These are phyloP conservation scores for Platanthera guangdongensis DNA, from an alignment of 106 monocot genomes.

Conservation along the genomic window DNA sequence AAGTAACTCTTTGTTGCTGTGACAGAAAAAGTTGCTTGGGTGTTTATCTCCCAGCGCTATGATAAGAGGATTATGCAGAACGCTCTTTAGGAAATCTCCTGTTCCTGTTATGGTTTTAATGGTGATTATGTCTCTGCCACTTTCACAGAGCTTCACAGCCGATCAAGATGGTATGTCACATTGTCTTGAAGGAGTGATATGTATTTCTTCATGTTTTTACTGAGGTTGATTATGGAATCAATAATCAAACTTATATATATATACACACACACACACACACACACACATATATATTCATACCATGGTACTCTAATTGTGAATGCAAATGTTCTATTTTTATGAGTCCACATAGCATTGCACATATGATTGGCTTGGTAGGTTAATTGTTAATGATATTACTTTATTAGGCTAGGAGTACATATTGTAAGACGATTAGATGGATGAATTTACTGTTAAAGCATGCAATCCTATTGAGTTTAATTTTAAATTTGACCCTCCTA, in stretches of 20 bases:
- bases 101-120: constrained; percentile 7
- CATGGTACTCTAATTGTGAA: background rate
- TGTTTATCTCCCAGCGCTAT: background rate
- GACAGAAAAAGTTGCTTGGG: constrained; percentile 1
- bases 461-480: no score
- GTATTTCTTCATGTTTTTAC: background rate
- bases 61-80: background rate
- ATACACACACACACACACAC: no score
- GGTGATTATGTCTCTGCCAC: constrained; percentile 15
- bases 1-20: background rate
- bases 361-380: background rate
- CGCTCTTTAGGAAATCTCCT: background rate
- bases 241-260: background rate
- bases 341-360: background rate
- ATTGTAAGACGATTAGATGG: no score
- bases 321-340: background rate
- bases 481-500: no score
- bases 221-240: background rate
- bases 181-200: background rate
- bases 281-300: background rate
- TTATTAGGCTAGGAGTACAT: background rate
- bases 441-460: no score
- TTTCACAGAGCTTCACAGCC: constrained; percentile 19
- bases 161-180: constrained; percentile 40
- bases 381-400: background rate